Evolutionary conservation across 2,329 filamentous ascomycete genomes (phyloP).

Genomic region (Didymella sp.): DNA sequence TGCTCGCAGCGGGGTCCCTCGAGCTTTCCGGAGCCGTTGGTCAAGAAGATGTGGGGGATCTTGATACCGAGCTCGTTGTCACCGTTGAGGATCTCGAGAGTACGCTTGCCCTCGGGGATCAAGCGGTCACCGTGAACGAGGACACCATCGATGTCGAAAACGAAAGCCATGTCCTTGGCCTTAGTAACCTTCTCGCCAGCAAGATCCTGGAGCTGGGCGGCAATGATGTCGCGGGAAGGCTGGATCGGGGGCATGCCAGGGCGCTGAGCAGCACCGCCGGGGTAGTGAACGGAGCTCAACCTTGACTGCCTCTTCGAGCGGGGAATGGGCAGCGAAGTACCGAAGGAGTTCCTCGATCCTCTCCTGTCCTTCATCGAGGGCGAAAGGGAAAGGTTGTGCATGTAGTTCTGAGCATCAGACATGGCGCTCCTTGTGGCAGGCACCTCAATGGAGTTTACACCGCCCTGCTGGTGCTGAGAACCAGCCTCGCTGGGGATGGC

Average conservation of each 20-base stretch:
- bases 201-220: constrained; percentile 73
- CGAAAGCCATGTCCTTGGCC: constrained; percentile 82
- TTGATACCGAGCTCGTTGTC: constrained; percentile 81
- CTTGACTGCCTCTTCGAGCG: constrained; percentile 72
- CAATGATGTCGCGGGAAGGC: constrained; percentile 71
- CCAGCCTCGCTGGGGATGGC: constrained; percentile 41
- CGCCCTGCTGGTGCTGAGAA: constrained; percentile 36
- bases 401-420: constrained; percentile 71
- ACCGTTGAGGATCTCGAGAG: constrained; percentile 74
- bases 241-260: constrained; percentile 66
- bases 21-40: constrained; percentile 76
- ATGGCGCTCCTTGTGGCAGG: constrained; percentile 72
- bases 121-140: constrained; percentile 75
- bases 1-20: constrained; percentile 70
- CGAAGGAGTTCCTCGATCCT: constrained; percentile 77
- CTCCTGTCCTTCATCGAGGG: constrained; percentile 73
- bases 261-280: constrained; percentile 55
- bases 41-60: constrained; percentile 77
- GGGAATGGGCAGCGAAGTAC: constrained; percentile 74
- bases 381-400: constrained; percentile 74
- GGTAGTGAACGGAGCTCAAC: constrained; percentile 66
- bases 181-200: constrained; percentile 69
- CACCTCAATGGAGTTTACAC: constrained; percentile 66
- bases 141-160: constrained; percentile 80
- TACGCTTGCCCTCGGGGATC: constrained; percentile 71